These are phyloP conservation scores for Madurella mycetomatis DNA, from an alignment of 2,329 filamentous ascomycete genomes.

Conservation along the genomic window DNA sequence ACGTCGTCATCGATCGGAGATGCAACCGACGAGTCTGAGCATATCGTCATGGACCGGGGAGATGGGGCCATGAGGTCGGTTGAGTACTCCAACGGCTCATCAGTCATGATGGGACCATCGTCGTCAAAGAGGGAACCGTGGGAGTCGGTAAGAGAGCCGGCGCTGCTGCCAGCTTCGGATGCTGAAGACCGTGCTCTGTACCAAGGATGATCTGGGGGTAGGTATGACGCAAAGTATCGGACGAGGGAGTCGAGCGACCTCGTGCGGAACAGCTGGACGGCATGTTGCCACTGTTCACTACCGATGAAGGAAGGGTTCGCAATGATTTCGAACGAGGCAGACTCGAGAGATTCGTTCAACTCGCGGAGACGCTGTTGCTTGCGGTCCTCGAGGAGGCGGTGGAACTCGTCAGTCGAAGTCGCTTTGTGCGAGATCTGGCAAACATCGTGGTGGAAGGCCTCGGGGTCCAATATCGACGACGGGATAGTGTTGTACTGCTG, in stretches of 20 bases:
- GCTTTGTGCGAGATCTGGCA: slow-evolving; percentile 53
- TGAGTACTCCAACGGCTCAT: slow-evolving; percentile 40
- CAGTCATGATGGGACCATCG: slow-evolving; percentile 38
- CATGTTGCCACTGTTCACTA: slow-evolving; percentile 55
- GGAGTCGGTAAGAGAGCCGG: slow-evolving; percentile 32
- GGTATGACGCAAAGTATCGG: slow-evolving; percentile 56
- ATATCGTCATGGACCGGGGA: slow-evolving; percentile 48
- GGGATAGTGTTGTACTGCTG: slow-evolving; percentile 57
- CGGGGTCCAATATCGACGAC: slow-evolving; percentile 53
- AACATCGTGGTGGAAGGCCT: slow-evolving; percentile 59
- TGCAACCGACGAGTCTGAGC: slow-evolving; percentile 40
- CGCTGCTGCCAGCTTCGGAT: slow-evolving; percentile 38
- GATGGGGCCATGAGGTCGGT: slow-evolving; percentile 38
- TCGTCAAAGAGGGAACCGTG: slow-evolving; percentile 40
- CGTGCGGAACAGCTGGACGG: slow-evolving; percentile 55
- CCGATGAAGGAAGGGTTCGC: slow-evolving; percentile 56
- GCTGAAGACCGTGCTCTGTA: slow-evolving; percentile 32
- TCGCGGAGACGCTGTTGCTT: slow-evolving; percentile 51
- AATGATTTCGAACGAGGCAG: slow-evolving; percentile 57
- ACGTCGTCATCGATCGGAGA: slow-evolving; percentile 35
- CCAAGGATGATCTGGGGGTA: slow-evolving; percentile 48
- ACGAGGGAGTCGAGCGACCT: slow-evolving; percentile 57
- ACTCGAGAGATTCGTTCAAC: slow-evolving; percentile 52
- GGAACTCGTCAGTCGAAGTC: slow-evolving; percentile 49
- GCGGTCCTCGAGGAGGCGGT: slow-evolving; percentile 49